Conservation (phyloP, 106 monocot species). For the Ottelia alismoides region DNA sequence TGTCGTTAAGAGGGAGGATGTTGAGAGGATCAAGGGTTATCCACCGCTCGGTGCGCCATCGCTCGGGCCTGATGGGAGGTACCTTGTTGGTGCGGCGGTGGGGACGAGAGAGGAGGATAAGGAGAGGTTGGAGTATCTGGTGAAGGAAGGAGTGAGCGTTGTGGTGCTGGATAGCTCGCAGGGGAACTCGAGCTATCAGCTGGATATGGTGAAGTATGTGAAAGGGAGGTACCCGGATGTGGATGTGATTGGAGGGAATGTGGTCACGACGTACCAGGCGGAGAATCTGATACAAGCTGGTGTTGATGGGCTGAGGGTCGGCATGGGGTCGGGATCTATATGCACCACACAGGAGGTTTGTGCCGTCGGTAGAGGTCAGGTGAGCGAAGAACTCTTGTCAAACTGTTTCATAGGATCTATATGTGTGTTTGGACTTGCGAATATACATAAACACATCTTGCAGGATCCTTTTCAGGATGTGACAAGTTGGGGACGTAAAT, state of each 20-base stretch:
- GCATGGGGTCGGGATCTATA: slow-evolving; percentile 98
- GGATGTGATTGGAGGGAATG: slow-evolving; percentile 97
- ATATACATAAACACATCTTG: too few relatives aligned
- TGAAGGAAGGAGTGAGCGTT: slow-evolving; percentile 63
- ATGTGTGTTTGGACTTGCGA: too few relatives aligned
- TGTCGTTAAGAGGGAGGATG: slow-evolving; percentile 34
- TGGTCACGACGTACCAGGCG: slow-evolving; percentile 81
- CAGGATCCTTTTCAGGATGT: too few relatives aligned
- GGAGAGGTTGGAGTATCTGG: slow-evolving; percentile 67
- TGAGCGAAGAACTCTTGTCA: too few relatives aligned
- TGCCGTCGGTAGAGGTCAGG: slow-evolving; percentile 97
- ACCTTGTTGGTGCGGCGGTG: slow-evolving; percentile 73
- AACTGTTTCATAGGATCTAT: too few relatives aligned
- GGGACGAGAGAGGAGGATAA: slow-evolving; percentile 87
- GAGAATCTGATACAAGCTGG: slow-evolving; percentile 81
- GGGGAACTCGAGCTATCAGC: slow-evolving; percentile 86
- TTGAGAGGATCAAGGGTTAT: slow-evolving; percentile 47
- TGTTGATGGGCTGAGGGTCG: slow-evolving; percentile 91
- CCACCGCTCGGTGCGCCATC: slow-evolving; percentile 78
- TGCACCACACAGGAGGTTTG: slow-evolving; percentile 99
- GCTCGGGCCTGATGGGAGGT: slow-evolving; percentile 62
- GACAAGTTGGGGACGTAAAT: too few relatives aligned
- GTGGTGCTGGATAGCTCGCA: slow-evolving; percentile 94
- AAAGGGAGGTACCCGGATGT: slow-evolving; percentile 51
- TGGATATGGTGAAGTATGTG: slow-evolving; percentile 80